Percentiles rank a stretch among this genome's conserved stretches.
phyloP scores from a whole-genome alignment of 1,284 basidiomycete species.

The Microbotryomycetes sp. region DNA sequence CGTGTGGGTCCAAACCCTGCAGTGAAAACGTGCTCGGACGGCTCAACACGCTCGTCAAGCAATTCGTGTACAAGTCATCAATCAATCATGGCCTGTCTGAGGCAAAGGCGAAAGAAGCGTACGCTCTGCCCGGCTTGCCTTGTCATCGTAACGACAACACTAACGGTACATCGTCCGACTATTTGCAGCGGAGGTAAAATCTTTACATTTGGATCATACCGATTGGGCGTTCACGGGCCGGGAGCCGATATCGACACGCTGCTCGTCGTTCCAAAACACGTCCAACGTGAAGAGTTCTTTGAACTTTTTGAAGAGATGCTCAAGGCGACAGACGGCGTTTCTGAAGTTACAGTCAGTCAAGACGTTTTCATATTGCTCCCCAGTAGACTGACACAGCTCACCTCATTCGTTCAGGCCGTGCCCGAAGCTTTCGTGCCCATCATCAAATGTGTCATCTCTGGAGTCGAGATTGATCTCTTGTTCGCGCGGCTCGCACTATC shows the following conservation, averaged over 20 bases:
- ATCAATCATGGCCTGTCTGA: conserved; percentile 43
- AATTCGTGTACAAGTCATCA: conserved; percentile 83
- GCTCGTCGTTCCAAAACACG: conserved; percentile 93
- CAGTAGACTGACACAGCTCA: background rate
- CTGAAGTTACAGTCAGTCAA: conserved; percentile 83
- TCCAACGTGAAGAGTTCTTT: conserved; percentile 94
- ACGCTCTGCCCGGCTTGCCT: background rate
- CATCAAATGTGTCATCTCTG: conserved; percentile 83
- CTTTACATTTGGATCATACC: conserved; percentile 86
- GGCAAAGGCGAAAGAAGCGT: conserved; percentile 28
- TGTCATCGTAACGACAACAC: background rate
- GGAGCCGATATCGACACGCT: conserved; percentile 98
- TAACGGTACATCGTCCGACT: conserved; percentile 43
- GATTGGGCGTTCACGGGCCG: conserved; percentile 89
- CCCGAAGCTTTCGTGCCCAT: conserved; percentile 95
- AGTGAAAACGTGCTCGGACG: conserved; percentile 92
- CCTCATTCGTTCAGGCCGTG: conserved; percentile 58
- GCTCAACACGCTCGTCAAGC: conserved; percentile 81
- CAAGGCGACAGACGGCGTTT: conserved; percentile 71
- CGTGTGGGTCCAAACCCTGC: too few species aligned
- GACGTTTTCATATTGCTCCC: background rate
- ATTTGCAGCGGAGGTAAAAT: conserved; percentile 90
- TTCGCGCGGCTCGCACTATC: conserved; percentile 74
- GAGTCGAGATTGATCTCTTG: conserved; percentile 88
- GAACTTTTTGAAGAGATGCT: conserved; percentile 85